Base-by-base conservation (phyloP, 148 eudicot genomes). In the Amaranthus cruentus region DNA sequence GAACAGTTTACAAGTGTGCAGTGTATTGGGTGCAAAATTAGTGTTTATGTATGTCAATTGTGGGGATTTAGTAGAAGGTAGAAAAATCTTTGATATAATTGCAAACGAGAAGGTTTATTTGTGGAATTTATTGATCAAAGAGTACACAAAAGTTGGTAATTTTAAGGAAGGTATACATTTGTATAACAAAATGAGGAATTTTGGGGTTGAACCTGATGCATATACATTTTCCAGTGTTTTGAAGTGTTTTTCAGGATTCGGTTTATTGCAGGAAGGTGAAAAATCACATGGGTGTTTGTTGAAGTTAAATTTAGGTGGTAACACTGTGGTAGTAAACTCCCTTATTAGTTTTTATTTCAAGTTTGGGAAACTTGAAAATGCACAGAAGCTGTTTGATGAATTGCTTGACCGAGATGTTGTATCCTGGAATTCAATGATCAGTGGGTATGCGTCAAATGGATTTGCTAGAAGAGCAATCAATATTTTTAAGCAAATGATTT, bases 21-120 rank as follows among this genome's bases (percentile, higher is more conserved):
- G 66, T 76, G 80, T 76, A 54, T 69, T 87, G 55, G 89, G 91
- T 68, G 81, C 88, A 14, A 89, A 87, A 79, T 83, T 89, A 55
- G 95, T 86, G 71, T 89, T 87, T 77, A 87, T 89, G 95, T 89
- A 87, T 77, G 89, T 87, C 58, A 84, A 18, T 52, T 89, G 95
- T 83, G 89, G 91, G 73, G 88, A 89, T 89, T 86, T 89, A 62
- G 70, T n/a, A 2, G 71, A 81, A 51, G 91, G 89, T 63, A 86
- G 89, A 66, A 75, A 78, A 74, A 71, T 89, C 14, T 89, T 89
- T 58, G 79, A 87, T 76, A 59, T 49, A 55, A 75, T 87, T 79
- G 85, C 79, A 0, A 89, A 86, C 57, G 86, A 89, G 21, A 89
- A 89, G 75, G 88, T 87, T 46, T 89, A 81, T 68, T 75, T 89